Conservation (phyloP, 768 basidiomycete species). For the Macrolepiota fuliginosa region DNA sequence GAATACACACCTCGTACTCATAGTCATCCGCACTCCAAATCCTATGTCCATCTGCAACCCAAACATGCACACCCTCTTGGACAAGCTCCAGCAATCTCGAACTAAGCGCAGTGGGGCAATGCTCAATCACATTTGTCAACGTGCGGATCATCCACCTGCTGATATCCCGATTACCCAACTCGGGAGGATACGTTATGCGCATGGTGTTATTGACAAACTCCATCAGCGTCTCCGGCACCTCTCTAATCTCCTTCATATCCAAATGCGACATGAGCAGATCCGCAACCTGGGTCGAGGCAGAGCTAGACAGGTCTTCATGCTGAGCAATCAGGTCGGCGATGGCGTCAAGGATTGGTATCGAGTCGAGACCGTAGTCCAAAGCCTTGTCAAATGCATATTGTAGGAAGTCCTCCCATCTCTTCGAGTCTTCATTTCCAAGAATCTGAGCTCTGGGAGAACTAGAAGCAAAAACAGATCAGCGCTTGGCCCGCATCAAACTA, state of each 20-base stretch:
- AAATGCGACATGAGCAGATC: slow-evolving; percentile 60
- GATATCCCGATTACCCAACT: slow-evolving; percentile 47
- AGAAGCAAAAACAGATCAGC: slow-evolving; percentile 12
- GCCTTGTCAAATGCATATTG: slow-evolving; percentile 50
- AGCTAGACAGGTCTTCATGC: slow-evolving; percentile 29
- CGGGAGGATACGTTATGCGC: slow-evolving; percentile 63
- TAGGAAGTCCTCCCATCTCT: slow-evolving; percentile 60
- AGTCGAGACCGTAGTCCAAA: slow-evolving; percentile 58
- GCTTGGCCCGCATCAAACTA: background rate
- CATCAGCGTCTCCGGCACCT: slow-evolving; percentile 52
- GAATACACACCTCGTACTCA: slow-evolving; percentile 49
- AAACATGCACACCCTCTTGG: slow-evolving; percentile 54
- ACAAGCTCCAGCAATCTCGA: slow-evolving; percentile 43
- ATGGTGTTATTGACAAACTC: slow-evolving; percentile 62
- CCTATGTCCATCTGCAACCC: slow-evolving; percentile 61
- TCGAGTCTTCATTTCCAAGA: slow-evolving; percentile 42
- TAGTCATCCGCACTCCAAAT: slow-evolving; percentile 55
- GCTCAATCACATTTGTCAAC: slow-evolving; percentile 50
- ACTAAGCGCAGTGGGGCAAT: slow-evolving; percentile 49
- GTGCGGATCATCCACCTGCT: slow-evolving; percentile 64
- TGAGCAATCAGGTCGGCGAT: slow-evolving; percentile 47
- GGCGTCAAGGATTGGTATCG: slow-evolving; percentile 49
- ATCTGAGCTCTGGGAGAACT: slow-evolving; percentile 4
- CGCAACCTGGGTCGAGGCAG: slow-evolving; percentile 48
- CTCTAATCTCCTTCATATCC: slow-evolving; percentile 46